These are phyloP conservation scores for Magnolia officinalis DNA, from an alignment of 164 flowering plant species.

Conservation along the genomic window DNA sequence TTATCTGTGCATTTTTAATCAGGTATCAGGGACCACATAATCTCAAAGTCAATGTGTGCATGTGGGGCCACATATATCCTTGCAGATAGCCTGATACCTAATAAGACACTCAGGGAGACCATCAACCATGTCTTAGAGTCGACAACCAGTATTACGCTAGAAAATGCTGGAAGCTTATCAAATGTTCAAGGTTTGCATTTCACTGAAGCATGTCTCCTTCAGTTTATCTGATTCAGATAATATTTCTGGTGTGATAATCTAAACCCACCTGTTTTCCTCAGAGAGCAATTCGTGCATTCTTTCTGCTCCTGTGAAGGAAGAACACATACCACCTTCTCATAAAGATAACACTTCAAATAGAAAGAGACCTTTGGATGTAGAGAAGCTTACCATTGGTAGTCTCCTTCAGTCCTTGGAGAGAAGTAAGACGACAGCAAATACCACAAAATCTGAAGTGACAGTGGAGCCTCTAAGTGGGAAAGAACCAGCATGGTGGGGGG, in stretches of 20 bases:
- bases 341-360: constrained; percentile 23
- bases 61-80: constrained; percentile 83
- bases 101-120: constrained; percentile 81
- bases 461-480: constrained; percentile 51
- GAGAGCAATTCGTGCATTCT: constrained; percentile 56
- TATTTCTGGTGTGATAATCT: not conserved
- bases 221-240: not conserved
- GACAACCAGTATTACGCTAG: constrained; percentile 55
- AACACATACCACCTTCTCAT: too few species aligned
- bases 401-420: constrained; percentile 32
- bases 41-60: constrained; percentile 67
- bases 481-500: constrained; percentile 65
- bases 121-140: constrained; percentile 75
- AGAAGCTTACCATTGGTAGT: constrained; percentile 22
- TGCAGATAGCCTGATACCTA: constrained; percentile 95
- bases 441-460: constrained; percentile 56
- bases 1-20: constrained; percentile 9
- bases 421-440: constrained; percentile 14
- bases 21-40: constrained; percentile 89
- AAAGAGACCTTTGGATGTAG: constrained; percentile 32
- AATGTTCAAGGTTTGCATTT: constrained; percentile 63
- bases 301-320: constrained; percentile 56
- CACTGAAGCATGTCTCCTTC: not conserved
- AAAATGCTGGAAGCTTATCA: constrained; percentile 65
- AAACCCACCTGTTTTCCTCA: constrained; percentile 11